Evolutionary conservation across 169 alveolate species (phyloP), one percentile per base, ranked within the genome.

Genomic region (Cryptosporidium xiaoi): DNA sequence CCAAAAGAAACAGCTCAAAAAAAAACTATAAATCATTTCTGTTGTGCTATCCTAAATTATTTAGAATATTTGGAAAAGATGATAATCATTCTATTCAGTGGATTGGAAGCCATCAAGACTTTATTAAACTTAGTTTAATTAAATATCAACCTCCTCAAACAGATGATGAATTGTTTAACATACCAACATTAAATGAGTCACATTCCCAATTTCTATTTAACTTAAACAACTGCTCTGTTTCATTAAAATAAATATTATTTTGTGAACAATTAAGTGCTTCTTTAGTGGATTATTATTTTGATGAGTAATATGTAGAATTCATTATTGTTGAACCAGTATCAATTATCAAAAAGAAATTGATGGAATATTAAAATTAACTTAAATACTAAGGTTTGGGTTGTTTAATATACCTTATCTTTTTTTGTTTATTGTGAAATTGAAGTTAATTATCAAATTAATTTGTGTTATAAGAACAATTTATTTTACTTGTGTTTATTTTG

Each of bases 1-100:
- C 87, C 15, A 77, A 77, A 62, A 77, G 87, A 77, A 77, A 77
- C 40, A 77, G 87, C 18, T 56, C 87, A 24, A 77, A 77, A 53
- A 77, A 77, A 27, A 77, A 77, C 31, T 77, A 77, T 71, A 77
- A 77, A 46, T 77, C 87, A 0, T 77, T 77, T 44, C 56, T 77
- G 50, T 62, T 77, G 36, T 77, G 77, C 6, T 77, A 77, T 53
- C 87, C 87, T 16, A 77, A 77, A 27, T 62, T 77, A 64, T 77
- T 77, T 48, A 77, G 87, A 62, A 77, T 77, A 24, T 77, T 77
- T 33, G 87, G 87, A 8, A 77, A 77, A 29, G 87, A 77, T 44
- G 87, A 77, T 48, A 77, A 77, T 62, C 87, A 77, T 44, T 77
- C 87, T 46, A 77, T 77, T 77, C 87, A 77, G 53, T 77, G 87